Evolutionary conservation across 345 rosid species (phyloP).

Genomic region (Euclidium syriacum): DNA sequence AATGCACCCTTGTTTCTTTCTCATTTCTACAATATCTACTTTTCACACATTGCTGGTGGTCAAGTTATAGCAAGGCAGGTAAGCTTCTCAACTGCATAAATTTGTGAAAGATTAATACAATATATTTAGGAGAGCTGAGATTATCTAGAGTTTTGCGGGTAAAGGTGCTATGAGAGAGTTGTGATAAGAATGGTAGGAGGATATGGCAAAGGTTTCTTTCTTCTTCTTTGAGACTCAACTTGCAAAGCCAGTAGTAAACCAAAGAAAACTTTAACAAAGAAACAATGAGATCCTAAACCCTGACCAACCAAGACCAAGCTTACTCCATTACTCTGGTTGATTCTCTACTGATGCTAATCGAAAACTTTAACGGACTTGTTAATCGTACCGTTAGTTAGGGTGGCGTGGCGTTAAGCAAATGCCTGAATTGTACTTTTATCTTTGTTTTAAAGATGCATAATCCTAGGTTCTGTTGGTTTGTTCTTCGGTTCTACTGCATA

Average conservation of each 20-base stretch:
- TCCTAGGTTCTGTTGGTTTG: background rate
- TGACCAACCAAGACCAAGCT: background rate
- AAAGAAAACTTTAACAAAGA: background rate
- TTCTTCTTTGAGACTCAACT: background rate
- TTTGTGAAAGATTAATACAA: background rate
- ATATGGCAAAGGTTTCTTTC: background rate
- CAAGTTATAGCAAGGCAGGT: constrained; percentile 76
- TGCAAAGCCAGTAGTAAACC: background rate
- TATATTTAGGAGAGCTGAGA: background rate
- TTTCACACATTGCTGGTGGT: constrained; percentile 86
- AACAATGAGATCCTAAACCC: background rate
- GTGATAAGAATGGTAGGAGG: background rate
- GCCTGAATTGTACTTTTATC: background rate
- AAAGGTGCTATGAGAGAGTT: background rate
- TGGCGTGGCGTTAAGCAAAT: background rate
- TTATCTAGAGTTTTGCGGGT: background rate
- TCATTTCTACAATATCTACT: constrained; percentile 88
- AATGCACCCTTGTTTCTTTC: constrained; percentile 73
- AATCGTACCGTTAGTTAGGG: background rate
- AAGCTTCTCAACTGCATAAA: constrained; percentile 1
- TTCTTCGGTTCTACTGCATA: background rate
- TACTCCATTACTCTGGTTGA: background rate
- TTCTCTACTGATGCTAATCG: no score
- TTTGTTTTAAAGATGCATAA: background rate
- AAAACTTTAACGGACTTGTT: background rate